Conservation (phyloP, 140 eudicot species). For the Ambrosia hybrid region DNA sequence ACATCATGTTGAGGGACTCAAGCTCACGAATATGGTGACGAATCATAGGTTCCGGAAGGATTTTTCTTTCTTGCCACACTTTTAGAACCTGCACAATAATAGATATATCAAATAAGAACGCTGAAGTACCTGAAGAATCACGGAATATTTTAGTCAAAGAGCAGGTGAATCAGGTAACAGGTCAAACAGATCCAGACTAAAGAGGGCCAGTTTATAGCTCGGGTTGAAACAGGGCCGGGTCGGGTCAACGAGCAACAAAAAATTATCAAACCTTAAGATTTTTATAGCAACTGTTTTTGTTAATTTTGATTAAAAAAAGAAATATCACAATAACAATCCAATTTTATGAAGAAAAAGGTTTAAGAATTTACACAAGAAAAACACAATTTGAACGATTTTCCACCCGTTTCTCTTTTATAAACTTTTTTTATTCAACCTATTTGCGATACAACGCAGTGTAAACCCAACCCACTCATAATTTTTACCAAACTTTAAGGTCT, state of each 20-base stretch:
- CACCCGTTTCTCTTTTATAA: too few species aligned
- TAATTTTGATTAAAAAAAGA: too few species aligned
- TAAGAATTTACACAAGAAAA: too few species aligned
- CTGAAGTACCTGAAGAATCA: not conserved
- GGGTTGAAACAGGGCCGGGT: too few species aligned
- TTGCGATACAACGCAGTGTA: not conserved
- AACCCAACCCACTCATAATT: not conserved
- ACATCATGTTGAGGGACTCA: slow-evolving; percentile 65
- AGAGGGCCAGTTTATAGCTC: too few species aligned
- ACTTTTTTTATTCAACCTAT: not conserved
- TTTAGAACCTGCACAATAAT: slow-evolving; percentile 62
- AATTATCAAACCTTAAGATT: too few species aligned
- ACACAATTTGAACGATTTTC: not conserved
- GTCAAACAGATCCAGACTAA: too few species aligned
- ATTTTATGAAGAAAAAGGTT: not conserved
- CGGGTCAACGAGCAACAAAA: too few species aligned
- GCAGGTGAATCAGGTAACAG: too few species aligned
- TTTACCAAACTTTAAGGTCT: too few species aligned
- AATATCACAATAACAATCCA: not conserved
- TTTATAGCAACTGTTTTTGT: not conserved
- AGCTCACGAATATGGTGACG: slow-evolving; percentile 84
- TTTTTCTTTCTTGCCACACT: slow-evolving; percentile 89
- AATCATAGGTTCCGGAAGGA: slow-evolving; percentile 81
- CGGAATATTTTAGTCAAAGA: too few species aligned
- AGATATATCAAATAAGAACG: not conserved